A percentile compares a stretch with the other conserved stretches of the same genome.
phyloP scores from a whole-genome alignment of 2,329 filamentous ascomycete genomes.

The Zelopaecilomyces penicillatus region DNA sequence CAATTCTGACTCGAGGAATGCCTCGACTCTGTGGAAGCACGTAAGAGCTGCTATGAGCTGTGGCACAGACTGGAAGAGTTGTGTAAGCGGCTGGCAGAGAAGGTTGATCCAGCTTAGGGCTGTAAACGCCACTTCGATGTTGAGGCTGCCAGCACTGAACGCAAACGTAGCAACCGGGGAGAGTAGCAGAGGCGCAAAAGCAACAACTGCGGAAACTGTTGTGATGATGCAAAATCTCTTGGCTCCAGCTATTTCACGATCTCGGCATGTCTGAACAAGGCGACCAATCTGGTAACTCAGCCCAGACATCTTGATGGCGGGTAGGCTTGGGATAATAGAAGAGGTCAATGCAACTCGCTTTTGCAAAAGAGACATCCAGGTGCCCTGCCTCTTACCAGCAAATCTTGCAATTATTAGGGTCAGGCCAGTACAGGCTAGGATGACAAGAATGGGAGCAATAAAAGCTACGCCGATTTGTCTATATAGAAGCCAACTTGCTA shows the following conservation, averaged over 20 bases:
- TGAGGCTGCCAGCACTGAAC: constrained; percentile 16
- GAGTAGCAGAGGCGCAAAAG: constrained; percentile 26
- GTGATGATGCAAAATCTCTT: constrained; percentile 18
- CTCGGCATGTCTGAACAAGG: constrained; percentile 20
- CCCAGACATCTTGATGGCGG: constrained; percentile 24
- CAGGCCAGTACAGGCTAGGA: constrained; percentile 19
- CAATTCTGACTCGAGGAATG: constrained; percentile 24
- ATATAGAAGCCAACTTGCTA: constrained; percentile 40
- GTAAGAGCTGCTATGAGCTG: constrained; percentile 21
- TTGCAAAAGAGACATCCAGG: constrained; percentile 30
- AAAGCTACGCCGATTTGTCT: constrained; percentile 39
- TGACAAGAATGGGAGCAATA: constrained; percentile 36
- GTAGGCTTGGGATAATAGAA: constrained; percentile 24
- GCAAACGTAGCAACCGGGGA: constrained; percentile 26
- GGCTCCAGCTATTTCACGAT: constrained; percentile 20
- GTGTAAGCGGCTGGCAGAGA: constrained; percentile 22
- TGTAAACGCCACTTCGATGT: constrained; percentile 23
- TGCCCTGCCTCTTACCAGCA: constrained; percentile 16
- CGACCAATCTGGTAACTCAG: constrained; percentile 19
- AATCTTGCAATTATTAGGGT: constrained; percentile 5
- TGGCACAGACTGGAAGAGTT: constrained; percentile 25
- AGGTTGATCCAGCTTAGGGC: constrained; percentile 27
- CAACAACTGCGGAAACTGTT: constrained; percentile 17
- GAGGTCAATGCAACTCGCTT: constrained; percentile 24
- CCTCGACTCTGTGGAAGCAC: constrained; percentile 27